phyloP scores from a whole-genome alignment of 1,139 yeast genomes.

The Saccharomyces hybrid region DNA sequence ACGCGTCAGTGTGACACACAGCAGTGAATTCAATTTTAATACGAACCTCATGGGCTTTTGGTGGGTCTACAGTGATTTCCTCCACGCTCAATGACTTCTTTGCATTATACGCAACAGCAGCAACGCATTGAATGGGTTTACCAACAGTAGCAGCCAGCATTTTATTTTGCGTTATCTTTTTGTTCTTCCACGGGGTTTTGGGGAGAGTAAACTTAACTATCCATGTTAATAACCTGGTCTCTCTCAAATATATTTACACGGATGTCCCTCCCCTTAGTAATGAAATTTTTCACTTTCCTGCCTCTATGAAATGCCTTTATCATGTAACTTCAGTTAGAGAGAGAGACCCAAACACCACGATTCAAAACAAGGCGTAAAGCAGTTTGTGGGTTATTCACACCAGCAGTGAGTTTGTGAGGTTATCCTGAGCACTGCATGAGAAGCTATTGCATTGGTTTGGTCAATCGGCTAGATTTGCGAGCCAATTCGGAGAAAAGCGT shows the following conservation, averaged over 20 bases:
- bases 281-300: background rate
- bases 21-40: constrained; percentile 83
- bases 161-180: background rate
- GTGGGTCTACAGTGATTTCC: constrained; percentile 84
- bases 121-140: constrained; percentile 78
- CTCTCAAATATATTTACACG: background rate
- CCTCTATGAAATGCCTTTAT: background rate
- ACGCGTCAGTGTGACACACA: constrained; percentile 98
- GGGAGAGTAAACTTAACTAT: background rate
- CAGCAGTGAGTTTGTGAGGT: no score
- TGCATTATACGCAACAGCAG: constrained; percentile 98
- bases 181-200: background rate
- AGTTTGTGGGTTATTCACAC: no score
- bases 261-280: background rate
- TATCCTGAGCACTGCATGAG: background rate
- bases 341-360: background rate
- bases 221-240: background rate
- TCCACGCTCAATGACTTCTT: constrained; percentile 78
- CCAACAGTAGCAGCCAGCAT: constrained; percentile 29
- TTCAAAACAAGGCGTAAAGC: no score
- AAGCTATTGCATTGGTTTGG: background rate
- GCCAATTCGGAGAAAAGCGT: no score
- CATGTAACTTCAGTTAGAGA: background rate
- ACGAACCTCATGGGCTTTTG: constrained; percentile 95
- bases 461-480: no score